Evolutionary conservation across 371 early-diverging fungal species (phyloP).

Genomic region (Mortierella sp.): DNA sequence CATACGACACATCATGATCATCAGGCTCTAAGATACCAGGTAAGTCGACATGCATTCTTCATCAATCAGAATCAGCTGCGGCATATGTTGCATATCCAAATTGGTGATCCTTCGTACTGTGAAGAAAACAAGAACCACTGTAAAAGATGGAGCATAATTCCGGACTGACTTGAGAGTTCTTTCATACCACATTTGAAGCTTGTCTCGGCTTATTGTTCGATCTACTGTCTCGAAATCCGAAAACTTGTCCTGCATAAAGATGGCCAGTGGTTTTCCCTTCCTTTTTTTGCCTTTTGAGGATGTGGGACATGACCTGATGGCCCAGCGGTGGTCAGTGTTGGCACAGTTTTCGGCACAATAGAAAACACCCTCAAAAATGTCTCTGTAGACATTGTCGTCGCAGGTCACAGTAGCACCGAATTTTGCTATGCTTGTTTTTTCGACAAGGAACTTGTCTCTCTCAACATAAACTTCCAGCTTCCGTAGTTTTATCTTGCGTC

Average conservation of each 20-base stretch:
- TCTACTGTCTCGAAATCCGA: neutral
- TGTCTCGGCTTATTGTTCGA: neutral
- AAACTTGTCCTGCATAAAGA: neutral
- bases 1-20: too few species aligned
- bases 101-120: neutral
- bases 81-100: neutral
- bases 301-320: neutral
- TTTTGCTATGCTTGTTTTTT: neutral
- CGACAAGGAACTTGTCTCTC: neutral
- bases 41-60: neutral
- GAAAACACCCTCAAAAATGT: neutral
- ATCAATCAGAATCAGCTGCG: neutral
- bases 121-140: too few species aligned
- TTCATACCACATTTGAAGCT: neutral
- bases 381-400: slow-evolving; percentile 14
- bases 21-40: neutral
- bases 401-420: neutral
- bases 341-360: slow-evolving; percentile 9
- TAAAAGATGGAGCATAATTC: neutral
- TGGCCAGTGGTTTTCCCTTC: neutral
- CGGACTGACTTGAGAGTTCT: neutral
- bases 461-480: neutral
- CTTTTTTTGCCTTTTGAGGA: too few species aligned
- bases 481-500: neutral
- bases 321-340: neutral